Percentiles rank a stretch among this genome's conserved stretches.
phyloP scores from a whole-genome alignment of 2,329 filamentous ascomycete genomes.

The Didymella pinodella region DNA sequence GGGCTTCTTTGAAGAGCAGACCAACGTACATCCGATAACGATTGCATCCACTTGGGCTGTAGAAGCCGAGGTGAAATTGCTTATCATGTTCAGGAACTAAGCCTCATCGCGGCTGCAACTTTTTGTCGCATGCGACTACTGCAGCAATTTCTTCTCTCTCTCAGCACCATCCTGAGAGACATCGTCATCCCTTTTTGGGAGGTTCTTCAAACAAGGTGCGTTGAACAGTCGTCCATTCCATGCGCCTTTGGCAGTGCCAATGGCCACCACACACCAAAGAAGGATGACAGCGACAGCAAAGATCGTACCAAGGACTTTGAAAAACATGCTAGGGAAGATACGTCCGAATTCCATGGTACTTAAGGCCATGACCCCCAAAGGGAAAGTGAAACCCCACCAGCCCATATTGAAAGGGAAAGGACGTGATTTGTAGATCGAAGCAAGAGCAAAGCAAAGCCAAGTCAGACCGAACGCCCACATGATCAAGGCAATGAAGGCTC shows the following conservation, averaged over 20 bases:
- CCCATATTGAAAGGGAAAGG: slow-evolving; percentile 68
- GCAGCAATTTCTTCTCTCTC: slow-evolving; percentile 1
- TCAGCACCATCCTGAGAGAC: neutral
- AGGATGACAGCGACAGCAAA: slow-evolving; percentile 61
- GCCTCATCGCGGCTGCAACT: neutral
- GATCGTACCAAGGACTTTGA: slow-evolving; percentile 64
- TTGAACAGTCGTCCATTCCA: slow-evolving; percentile 61
- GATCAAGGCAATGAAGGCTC: slow-evolving; percentile 61
- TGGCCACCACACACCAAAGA: slow-evolving; percentile 64
- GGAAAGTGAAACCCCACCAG: slow-evolving; percentile 70
- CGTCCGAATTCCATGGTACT: slow-evolving; percentile 58
- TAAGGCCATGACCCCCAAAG: slow-evolving; percentile 64
- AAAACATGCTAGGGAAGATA: slow-evolving; percentile 64
- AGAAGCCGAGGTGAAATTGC: neutral
- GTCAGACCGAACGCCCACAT: slow-evolving; percentile 66
- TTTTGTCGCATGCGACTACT: neutral
- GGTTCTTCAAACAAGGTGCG: slow-evolving; percentile 60
- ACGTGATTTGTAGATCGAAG: slow-evolving; percentile 55
- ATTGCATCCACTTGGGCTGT: neutral
- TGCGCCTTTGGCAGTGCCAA: slow-evolving; percentile 59
- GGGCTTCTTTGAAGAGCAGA: neutral
- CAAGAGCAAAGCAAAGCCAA: slow-evolving; percentile 64
- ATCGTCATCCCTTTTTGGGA: slow-evolving; percentile 35
- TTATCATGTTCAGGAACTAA: neutral
- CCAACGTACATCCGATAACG: neutral